Evolutionary conservation across 495 filamentous ascomycete species (phyloP).

Genomic region (Penicillium pulvis): DNA sequence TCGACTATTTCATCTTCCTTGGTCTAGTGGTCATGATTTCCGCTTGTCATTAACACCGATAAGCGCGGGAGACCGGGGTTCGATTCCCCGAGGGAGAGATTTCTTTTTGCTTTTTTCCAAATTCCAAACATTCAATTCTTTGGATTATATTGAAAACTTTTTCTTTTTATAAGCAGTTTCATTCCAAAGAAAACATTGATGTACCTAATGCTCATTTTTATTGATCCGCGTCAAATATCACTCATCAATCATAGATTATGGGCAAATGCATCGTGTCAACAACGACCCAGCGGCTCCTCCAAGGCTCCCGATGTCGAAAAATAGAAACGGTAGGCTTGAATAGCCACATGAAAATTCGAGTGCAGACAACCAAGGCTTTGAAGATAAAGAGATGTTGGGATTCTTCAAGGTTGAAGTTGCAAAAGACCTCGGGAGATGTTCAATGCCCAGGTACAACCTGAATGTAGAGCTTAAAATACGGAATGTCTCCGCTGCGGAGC

Average conservation of each 20-base stretch:
- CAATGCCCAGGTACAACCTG: background rate
- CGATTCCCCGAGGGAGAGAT: constrained; percentile 54
- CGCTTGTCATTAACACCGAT: constrained; percentile 47
- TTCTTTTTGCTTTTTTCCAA: constrained; percentile 21
- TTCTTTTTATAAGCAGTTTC: background rate
- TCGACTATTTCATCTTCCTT: constrained; percentile 30
- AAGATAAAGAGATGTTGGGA: too few species aligned
- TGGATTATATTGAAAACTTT: background rate
- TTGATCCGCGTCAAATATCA: background rate
- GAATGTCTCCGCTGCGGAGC: constrained; percentile 4
- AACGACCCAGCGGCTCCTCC: too few species aligned
- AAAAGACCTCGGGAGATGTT: too few species aligned
- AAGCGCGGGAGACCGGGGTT: constrained; percentile 56
- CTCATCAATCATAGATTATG: too few species aligned
- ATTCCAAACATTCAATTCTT: background rate
- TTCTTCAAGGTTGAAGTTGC: too few species aligned
- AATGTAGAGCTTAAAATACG: background rate
- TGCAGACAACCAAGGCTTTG: too few species aligned
- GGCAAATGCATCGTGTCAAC: too few species aligned
- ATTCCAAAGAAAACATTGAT: too few species aligned
- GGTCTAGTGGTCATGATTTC: constrained; percentile 57
- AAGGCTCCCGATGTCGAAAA: too few species aligned
- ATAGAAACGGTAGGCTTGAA: too few species aligned
- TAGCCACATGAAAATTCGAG: too few species aligned
- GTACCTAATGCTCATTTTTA: background rate